Evolutionary conservation across 805 yeast genomes (phyloP), one percentile per base, ranked within the genome.

Genomic region (Kodamaea fukazawae): DNA sequence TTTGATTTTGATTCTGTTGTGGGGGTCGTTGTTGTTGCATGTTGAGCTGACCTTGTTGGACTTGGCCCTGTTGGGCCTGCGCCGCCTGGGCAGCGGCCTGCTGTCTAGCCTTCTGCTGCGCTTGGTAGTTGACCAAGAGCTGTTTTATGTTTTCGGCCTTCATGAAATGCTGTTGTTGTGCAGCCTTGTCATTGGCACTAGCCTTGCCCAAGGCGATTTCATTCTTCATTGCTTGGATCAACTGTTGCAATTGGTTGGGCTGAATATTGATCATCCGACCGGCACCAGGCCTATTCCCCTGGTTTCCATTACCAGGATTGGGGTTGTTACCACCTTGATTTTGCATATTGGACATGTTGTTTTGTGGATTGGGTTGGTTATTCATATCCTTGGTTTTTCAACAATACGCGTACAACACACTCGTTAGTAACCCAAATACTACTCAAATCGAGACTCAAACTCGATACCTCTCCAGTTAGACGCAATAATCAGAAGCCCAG

Each of bases 131-230:
- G 36, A 80, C 64, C 52, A 83, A 66, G 25, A 83, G 67, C 32
- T 75, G 76, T 55, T 78, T 81, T 46, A 83, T 78, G 40, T 73
- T 74, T 32, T 82, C 79, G 3, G 87, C 88, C 45, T 76, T 78
- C 44, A 69, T 70, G 49, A 77, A 61, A 49, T 82, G 83, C 45
- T 78, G 81, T 49, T 76, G 75, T 13, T 87, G 88, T 42, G 70
- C 78, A 0, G 75, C 79, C 0, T 81, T 72, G 17, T 73, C 76
- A 25, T 70, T 69, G 2, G 87, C 86, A 0, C 81, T 73, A 12
- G 73, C 73, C 49, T 76, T 78, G 1, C 88, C 89, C 49, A 76
- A 74, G 15, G 76, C 78, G 23, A 79, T 71, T 49, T 80, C 84
- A 23, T 70, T 63, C 36, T 74, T 75, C 46, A 79, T 76, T 40